A percentile compares a stretch with the other conserved stretches of the same genome.
Conservation (phyloP, 2,329 filamentous ascomycete species). For the Trichoderma semiorbis region DNA sequence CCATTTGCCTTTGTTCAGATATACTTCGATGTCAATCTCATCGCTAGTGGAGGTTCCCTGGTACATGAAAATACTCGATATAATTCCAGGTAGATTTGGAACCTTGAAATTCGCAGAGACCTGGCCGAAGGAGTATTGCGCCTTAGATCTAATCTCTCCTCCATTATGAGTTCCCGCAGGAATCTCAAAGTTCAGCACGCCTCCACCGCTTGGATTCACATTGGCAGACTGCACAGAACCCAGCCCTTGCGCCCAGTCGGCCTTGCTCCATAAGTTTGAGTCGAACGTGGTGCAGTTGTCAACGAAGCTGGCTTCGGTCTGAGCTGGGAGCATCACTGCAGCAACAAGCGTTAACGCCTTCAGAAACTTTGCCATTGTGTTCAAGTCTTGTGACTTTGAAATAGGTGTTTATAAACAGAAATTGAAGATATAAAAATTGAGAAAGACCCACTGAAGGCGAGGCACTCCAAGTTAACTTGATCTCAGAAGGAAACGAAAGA, state of each 20-base stretch:
- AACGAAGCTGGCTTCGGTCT: not conserved
- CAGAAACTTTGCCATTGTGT: not conserved
- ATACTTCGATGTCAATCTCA: conserved; percentile 1
- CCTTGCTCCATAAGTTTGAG: not conserved
- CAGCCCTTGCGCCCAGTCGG: not conserved
- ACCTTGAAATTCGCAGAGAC: not conserved
- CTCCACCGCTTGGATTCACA: conserved; percentile 2
- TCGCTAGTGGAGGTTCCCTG: conserved; percentile 2
- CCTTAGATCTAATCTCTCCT: not conserved
- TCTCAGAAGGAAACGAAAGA: not conserved
- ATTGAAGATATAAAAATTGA: not conserved
- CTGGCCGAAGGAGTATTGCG: not conserved
- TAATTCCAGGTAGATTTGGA: not conserved
- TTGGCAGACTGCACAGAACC: not conserved
- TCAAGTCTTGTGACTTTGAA: not conserved
- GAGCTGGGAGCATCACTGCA: not conserved
- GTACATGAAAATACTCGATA: conserved; percentile 4
- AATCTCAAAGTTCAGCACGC: conserved; percentile 3
- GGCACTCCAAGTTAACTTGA: not conserved
- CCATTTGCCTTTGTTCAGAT: not conserved
- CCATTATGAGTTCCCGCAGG: not conserved
- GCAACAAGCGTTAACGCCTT: not conserved
- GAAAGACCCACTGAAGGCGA: not conserved
- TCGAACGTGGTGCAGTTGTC: not conserved
- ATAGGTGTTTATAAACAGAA: not conserved